Conservation (phyloP, 176 grass and related monocot species). For the Poa pratensis region DNA sequence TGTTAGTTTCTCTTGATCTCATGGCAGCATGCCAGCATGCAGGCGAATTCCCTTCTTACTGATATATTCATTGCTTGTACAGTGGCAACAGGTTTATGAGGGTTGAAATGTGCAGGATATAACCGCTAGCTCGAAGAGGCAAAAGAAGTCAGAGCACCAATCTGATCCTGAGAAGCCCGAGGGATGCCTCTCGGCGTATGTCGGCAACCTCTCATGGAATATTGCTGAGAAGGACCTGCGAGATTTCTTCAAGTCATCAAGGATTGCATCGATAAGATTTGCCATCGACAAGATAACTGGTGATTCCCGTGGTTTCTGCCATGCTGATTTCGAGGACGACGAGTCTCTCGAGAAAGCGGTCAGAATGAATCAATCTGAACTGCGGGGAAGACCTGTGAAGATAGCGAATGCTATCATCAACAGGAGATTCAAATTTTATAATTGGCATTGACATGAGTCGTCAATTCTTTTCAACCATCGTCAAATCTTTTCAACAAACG, state of each 20-base stretch:
- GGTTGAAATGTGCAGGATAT: constrained; percentile 71
- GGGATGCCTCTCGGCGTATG: constrained; percentile 86
- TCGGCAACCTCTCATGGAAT: constrained; percentile 85
- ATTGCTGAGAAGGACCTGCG: constrained; percentile 65
- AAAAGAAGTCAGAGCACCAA: constrained; percentile 64
- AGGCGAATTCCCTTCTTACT: background rate
- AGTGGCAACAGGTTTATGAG: constrained; percentile 71
- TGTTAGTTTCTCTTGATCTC: background rate
- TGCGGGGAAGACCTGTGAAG: constrained; percentile 72
- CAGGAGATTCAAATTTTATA: constrained; percentile 19
- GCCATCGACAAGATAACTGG: constrained; percentile 65
- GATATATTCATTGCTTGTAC: background rate
- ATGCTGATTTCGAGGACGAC: constrained; percentile 84
- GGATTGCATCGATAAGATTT: constrained; percentile 77
- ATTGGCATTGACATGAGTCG: too few species aligned
- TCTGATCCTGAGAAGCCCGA: constrained; percentile 69
- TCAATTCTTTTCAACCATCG: too few species aligned
- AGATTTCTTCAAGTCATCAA: constrained; percentile 62
- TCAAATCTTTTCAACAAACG: too few species aligned
- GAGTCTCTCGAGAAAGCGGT: constrained; percentile 77
- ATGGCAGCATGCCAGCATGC: background rate
- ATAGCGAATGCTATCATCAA: constrained; percentile 78
- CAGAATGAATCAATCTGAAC: constrained; percentile 69
- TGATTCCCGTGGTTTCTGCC: constrained; percentile 68
- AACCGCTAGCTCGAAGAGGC: constrained; percentile 56